A percentile compares a stretch with the other conserved stretches of the same genome.
These are phyloP conservation scores for Limnomonas spitsbergensis DNA, from an alignment of 139 green algal genomes.

Conservation along the genomic window DNA sequence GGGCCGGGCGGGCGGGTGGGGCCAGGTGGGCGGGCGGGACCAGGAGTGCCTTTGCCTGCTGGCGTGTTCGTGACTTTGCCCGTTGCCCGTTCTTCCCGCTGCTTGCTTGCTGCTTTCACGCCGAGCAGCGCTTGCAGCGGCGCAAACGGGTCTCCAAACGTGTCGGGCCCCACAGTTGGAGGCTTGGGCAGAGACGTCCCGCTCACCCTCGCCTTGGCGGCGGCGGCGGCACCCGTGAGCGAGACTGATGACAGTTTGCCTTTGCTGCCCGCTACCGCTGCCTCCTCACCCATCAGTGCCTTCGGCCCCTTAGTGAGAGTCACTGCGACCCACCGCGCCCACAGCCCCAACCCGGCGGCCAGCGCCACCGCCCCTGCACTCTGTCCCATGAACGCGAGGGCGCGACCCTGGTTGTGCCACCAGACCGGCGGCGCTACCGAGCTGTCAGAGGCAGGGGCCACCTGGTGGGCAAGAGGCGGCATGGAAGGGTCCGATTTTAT, in stretches of 20 bases:
- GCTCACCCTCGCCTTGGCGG: neutral
- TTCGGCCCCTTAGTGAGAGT: neutral
- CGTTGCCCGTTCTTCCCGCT: too few relatives aligned
- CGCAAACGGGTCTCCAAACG: neutral
- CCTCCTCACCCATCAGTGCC: neutral
- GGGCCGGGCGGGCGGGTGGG: too few relatives aligned
- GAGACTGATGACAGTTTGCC: too few relatives aligned
- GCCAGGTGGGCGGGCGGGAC: too few relatives aligned
- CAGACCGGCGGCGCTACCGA: too few relatives aligned
- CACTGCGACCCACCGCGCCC: neutral
- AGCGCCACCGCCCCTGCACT: neutral
- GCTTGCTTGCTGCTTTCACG: neutral
- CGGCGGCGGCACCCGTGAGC: too few relatives aligned
- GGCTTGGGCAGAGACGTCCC: neutral
- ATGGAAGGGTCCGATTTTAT: too few relatives aligned
- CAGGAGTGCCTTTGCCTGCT: too few relatives aligned
- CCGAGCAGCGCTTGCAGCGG: neutral
- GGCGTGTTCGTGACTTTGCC: too few relatives aligned
- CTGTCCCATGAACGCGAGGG: neutral
- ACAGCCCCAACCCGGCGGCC: neutral
- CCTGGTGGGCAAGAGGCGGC: too few relatives aligned
- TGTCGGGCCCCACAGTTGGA: neutral
- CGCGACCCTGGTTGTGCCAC: neutral
- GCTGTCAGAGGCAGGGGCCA: too few relatives aligned
- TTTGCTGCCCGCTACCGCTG: too few relatives aligned